Percentiles rank a stretch among this genome's conserved stretches.
phyloP scores from a whole-genome alignment of 2,329 filamentous ascomycete species.

The Harringtonia aguacate region DNA sequence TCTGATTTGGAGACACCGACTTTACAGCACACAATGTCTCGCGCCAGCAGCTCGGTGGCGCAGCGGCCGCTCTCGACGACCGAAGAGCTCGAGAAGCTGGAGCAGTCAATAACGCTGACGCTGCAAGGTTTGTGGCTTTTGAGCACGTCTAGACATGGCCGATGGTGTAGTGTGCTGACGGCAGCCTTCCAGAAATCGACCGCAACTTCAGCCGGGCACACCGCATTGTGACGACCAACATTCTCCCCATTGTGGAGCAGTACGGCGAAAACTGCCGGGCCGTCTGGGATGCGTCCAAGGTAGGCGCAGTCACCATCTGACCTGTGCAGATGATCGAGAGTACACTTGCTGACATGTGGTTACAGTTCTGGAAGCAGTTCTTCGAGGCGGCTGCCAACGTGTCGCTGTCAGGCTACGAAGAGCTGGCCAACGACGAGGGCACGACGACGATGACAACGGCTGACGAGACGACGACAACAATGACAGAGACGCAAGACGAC shows the following conservation, averaged over 20 bases:
- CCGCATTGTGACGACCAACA: constrained; percentile 87
- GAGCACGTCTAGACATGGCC: background rate
- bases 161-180: background rate
- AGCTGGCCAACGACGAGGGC: constrained; percentile 58
- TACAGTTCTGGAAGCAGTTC: constrained; percentile 99
- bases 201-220: constrained; percentile 97
- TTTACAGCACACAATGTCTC: constrained; percentile 30
- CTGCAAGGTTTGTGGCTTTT: too few relatives aligned
- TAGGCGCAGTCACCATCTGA: constrained; percentile 20
- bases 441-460: too few relatives aligned
- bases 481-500: constrained; percentile 24
- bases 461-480: constrained; percentile 28
- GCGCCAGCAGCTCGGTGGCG: constrained; percentile 30
- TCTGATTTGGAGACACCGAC: background rate
- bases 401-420: constrained; percentile 89
- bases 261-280: constrained; percentile 89
- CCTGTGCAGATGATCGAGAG: too few relatives aligned
- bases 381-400: constrained; percentile 98
- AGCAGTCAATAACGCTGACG: constrained; percentile 93
- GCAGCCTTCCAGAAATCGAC: constrained; percentile 66
- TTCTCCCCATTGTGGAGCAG: constrained; percentile 85
- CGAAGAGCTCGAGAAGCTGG: constrained; percentile 89
- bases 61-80: constrained; percentile 63
- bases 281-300: constrained; percentile 96
- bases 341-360: background rate